Evolutionary conservation across 1,139 yeast genomes (phyloP).

Genomic region (Blastobotrys petasosporus): DNA sequence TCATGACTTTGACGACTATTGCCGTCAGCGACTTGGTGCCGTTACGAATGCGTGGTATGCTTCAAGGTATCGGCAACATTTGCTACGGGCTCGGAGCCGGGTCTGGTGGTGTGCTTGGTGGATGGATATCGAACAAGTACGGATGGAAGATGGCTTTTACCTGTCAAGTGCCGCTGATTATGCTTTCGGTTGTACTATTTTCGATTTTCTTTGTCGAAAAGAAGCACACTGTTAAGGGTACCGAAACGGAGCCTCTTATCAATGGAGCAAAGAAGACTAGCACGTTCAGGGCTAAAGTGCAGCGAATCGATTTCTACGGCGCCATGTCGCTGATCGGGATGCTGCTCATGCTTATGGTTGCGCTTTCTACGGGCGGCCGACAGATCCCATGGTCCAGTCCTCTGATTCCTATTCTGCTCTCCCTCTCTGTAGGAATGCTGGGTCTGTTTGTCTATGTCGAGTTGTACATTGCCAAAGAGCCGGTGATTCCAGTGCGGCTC

Average conservation of each 20-base stretch:
- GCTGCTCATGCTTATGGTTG: slow-evolving; percentile 49
- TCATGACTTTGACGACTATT: slow-evolving; percentile 49
- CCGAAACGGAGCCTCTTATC: not conserved
- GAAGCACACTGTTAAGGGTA: not conserved
- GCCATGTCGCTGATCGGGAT: slow-evolving; percentile 53
- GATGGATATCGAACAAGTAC: slow-evolving; percentile 57
- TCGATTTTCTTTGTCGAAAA: slow-evolving; percentile 10
- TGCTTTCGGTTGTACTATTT: slow-evolving; percentile 42
- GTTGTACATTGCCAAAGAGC: slow-evolving; percentile 51
- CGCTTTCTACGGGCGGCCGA: slow-evolving; percentile 65
- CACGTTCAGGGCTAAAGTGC: slow-evolving; percentile 2
- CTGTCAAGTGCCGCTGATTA: slow-evolving; percentile 60
- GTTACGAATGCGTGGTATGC: slow-evolving; percentile 50
- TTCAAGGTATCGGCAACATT: slow-evolving; percentile 58
- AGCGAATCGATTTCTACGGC: slow-evolving; percentile 67
- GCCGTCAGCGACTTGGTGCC: slow-evolving; percentile 55
- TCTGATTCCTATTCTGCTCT: slow-evolving; percentile 33
- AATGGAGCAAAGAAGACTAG: not conserved
- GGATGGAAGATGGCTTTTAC: slow-evolving; percentile 77
- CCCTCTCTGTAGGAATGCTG: slow-evolving; percentile 19
- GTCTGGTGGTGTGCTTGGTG: slow-evolving; percentile 66
- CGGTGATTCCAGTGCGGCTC: slow-evolving; percentile 58
- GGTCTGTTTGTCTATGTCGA: slow-evolving; percentile 45
- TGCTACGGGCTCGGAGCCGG: slow-evolving; percentile 67
- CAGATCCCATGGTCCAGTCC: slow-evolving; percentile 40